phyloP scores from a whole-genome alignment of 305 asterid species.

The Fraxinus platypoda region DNA sequence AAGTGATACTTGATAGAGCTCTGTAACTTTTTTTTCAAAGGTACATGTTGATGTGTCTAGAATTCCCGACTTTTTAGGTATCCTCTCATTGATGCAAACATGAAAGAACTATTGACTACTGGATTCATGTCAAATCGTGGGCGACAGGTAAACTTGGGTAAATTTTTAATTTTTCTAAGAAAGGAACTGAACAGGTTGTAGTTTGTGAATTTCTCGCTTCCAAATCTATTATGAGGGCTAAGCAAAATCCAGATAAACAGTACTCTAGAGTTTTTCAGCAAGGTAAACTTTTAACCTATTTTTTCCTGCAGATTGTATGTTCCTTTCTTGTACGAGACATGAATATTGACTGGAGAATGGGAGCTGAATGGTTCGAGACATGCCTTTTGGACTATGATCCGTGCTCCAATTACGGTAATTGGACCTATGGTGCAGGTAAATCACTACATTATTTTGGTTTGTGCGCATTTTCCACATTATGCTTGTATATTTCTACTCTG shows the following conservation, averaged over 20 bases:
- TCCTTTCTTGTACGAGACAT: slow-evolving; percentile 96
- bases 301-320: slow-evolving; percentile 64
- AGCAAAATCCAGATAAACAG: neutral
- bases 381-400: slow-evolving; percentile 92
- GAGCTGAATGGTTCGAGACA: slow-evolving; percentile 99
- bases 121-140: slow-evolving; percentile 99
- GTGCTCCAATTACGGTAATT: slow-evolving; percentile 91
- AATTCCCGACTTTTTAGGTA: slow-evolving; percentile 43
- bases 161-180: neutral
- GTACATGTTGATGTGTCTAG: slow-evolving; percentile 17
- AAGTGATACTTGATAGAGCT: neutral
- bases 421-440: slow-evolving; percentile 97
- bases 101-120: slow-evolving; percentile 72
- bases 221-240: neutral
- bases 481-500: neutral
- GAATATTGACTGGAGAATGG: slow-evolving; percentile 98
- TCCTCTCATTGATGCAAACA: slow-evolving; percentile 89
- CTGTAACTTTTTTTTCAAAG: neutral
- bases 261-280: neutral
- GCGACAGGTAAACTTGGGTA: slow-evolving; percentile 57
- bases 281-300: neutral
- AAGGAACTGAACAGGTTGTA: neutral
- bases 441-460: neutral
- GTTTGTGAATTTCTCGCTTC: neutral
- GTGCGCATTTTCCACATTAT: neutral